These are phyloP conservation scores for Aspergillus clavatus DNA, from an alignment of 2,329 filamentous ascomycete genomes.

Conservation along the genomic window DNA sequence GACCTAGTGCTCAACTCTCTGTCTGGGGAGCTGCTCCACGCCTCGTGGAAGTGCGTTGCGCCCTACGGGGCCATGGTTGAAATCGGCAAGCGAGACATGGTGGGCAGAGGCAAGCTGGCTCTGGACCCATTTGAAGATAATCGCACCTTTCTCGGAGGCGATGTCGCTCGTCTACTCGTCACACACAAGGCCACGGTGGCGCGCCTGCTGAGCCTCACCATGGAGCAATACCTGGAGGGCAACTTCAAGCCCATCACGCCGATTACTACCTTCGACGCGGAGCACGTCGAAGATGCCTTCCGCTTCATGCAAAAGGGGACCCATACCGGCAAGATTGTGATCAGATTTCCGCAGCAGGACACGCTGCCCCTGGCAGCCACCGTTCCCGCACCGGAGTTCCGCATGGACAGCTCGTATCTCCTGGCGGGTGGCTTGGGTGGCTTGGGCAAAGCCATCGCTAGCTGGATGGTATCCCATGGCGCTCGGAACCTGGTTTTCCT, in stretches of 20 bases:
- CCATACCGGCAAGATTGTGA: constrained; percentile 44
- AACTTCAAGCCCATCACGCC: constrained; percentile 6
- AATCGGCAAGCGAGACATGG: constrained; percentile 12
- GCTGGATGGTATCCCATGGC: constrained; percentile 32
- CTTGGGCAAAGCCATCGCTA: constrained; percentile 30
- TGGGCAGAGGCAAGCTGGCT: constrained; percentile 1
- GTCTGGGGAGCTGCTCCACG: constrained; percentile 14
- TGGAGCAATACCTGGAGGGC: not conserved
- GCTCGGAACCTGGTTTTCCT: constrained; percentile 33
- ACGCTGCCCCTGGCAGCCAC: not conserved
- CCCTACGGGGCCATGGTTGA: constrained; percentile 10
- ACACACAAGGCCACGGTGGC: not conserved
- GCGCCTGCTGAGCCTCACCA: not conserved
- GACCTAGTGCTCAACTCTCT: constrained; percentile 17
- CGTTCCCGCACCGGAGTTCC: not conserved
- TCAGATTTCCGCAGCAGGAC: constrained; percentile 1
- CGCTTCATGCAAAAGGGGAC: constrained; percentile 37
- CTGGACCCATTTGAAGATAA: constrained; percentile 8
- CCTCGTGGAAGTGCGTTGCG: constrained; percentile 20
- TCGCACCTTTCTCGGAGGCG: constrained; percentile 7
- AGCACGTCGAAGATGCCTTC: constrained; percentile 35
- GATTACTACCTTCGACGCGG: constrained; percentile 13
- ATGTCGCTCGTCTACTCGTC: constrained; percentile 1
- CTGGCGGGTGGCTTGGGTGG: constrained; percentile 39
- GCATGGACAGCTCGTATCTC: constrained; percentile 25